A percentile compares a stretch with the other conserved stretches of the same genome.
Conservation (phyloP, 176 grass and related monocot genomes). For the Aegilops sharonensis region DNA sequence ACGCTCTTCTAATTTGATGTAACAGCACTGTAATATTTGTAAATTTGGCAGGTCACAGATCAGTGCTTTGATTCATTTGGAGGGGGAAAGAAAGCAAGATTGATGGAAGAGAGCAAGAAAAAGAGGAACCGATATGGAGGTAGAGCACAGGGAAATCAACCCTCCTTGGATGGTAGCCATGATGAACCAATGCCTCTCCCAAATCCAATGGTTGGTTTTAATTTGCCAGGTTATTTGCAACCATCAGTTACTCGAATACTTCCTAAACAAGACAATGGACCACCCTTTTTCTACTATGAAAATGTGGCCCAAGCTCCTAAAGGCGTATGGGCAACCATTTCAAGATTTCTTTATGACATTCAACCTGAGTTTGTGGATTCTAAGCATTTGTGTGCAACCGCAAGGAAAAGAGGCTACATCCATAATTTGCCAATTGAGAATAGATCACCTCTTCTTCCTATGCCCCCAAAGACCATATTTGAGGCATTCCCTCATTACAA, state of each 20-base stretch:
- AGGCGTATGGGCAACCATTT: constrained; percentile 64
- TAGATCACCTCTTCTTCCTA: constrained; percentile 54
- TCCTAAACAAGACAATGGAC: constrained; percentile 43
- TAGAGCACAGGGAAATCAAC: constrained; percentile 25
- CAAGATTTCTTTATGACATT: constrained; percentile 64
- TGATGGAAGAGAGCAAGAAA: constrained; percentile 18
- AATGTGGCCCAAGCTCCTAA: constrained; percentile 78
- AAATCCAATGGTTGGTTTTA: constrained; percentile 65
- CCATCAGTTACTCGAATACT: constrained; percentile 21
- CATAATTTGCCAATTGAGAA: constrained; percentile 71
- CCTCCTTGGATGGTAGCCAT: constrained; percentile 10
- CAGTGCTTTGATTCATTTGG: background rate
- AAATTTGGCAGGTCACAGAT: constrained; percentile 19
- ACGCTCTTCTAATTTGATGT: background rate
- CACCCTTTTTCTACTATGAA: constrained; percentile 82
- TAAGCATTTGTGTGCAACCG: constrained; percentile 64
- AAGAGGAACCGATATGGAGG: constrained; percentile 38
- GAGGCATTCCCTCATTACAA: constrained; percentile 55
- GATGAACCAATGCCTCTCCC: constrained; percentile 36
- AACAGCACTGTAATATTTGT: constrained; percentile 6
- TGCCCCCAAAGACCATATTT: constrained; percentile 58
- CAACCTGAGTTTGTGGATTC: constrained; percentile 79
- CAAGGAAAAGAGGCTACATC: constrained; percentile 74
- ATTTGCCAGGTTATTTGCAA: constrained; percentile 38
- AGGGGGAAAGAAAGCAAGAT: constrained; percentile 10